Base-by-base conservation (phyloP, 306 rosid species). In the Myrica gale region DNA sequence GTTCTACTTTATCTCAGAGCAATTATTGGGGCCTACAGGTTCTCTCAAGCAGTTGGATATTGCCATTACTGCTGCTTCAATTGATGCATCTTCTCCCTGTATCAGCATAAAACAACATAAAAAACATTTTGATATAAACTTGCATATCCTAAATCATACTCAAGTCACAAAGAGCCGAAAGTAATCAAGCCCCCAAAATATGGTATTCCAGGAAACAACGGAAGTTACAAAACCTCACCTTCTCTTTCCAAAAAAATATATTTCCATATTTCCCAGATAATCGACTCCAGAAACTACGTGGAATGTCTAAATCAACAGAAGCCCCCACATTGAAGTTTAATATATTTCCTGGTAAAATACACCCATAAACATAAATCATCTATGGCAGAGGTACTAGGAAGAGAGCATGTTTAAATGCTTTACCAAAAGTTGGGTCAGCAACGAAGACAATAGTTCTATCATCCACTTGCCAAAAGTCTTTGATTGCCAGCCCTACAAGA, bases 361-460 rank as follows among this genome's bases (percentile, higher is more conserved):
- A 83, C 9, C 48, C 47, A 50, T 23, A 75, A 43, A 19, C 13
- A 4, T 51, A 60, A 76, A 76, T 74, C 12, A 68, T 62, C 65
- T n/a, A 54, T n/a, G 72, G 45, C 54, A 79, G 51, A 71, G 50
- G 72, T 23, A 55, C 41, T 6, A 69, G 6, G 37, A 72, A 21
- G 13, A 43, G n/a, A 56, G 13, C 43, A 42, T 17, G 67, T 32
- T 43, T 51, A 26, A 45, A 58, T 73, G 26, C 39, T 76, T 78
- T 92, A 95, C 98, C 98, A 81, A 95, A 92, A 16, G 97, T 95
- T 43, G 98, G 98, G 86, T 95, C 98, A 50, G 98, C 98, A 78
- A 95, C 98, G 82, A 95, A 95, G 51, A 95, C 97, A 63, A 95
- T 80, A 77, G 98, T 95, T 82, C 92, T 90, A 74, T 95, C 98